Percentiles rank a stretch among this genome's conserved stretches.
phyloP scores from a whole-genome alignment of 345 rosid species.

The Gynandropsis gynandra region DNA sequence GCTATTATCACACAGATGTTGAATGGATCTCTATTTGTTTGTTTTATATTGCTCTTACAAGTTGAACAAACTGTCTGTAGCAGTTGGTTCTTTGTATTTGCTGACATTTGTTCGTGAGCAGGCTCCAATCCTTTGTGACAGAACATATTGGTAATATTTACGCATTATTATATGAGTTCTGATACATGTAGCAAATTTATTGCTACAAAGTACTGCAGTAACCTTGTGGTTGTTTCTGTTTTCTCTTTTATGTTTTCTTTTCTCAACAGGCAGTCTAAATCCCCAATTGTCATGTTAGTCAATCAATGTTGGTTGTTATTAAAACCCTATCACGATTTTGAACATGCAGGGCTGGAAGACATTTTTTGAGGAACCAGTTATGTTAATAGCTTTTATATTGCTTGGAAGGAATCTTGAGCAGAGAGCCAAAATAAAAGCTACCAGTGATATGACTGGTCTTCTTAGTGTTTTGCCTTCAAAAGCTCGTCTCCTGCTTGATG shows the following conservation, averaged over 20 bases:
- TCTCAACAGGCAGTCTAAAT: background rate
- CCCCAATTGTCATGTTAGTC: constrained; percentile 13
- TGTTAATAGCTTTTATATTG: constrained; percentile 90
- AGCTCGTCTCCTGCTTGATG: constrained; percentile 84
- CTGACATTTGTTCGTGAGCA: too few relatives aligned
- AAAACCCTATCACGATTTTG: constrained; percentile 19
- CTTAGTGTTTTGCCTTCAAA: constrained; percentile 75
- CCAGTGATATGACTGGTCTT: constrained; percentile 97
- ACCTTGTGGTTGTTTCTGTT: background rate
- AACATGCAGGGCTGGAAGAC: constrained; percentile 87
- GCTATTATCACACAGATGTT: background rate
- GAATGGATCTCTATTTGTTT: background rate
- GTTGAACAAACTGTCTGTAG: background rate
- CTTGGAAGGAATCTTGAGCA: constrained; percentile 98
- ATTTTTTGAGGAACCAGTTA: constrained; percentile 92
- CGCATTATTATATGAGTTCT: background rate
- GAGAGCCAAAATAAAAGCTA: constrained; percentile 93
- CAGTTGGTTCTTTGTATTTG: background rate
- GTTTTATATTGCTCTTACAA: background rate
- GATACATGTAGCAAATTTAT: too few relatives aligned
- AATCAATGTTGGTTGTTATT: constrained; percentile 16
- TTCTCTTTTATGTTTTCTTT: background rate
- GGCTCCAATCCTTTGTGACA: constrained; percentile 1
- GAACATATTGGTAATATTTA: background rate
- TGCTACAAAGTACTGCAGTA: too few relatives aligned